These are phyloP conservation scores for Rhodomyrtus psidioides DNA, from an alignment of 441 rosid genomes.

Conservation along the genomic window DNA sequence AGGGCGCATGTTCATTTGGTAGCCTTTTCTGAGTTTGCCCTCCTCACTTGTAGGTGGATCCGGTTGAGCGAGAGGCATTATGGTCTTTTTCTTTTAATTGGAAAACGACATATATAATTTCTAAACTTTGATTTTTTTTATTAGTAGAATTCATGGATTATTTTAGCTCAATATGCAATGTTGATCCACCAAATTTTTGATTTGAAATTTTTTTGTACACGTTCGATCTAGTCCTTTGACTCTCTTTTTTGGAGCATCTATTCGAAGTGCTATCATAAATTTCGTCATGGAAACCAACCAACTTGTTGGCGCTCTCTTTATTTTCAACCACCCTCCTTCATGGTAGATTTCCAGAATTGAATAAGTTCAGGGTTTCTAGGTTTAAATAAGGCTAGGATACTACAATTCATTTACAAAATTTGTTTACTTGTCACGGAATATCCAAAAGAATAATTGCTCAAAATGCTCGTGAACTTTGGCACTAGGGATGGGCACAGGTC, in stretches of 20 bases:
- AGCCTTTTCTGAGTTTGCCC: too few relatives aligned
- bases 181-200: fast-evolving
- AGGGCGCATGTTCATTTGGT: too few relatives aligned
- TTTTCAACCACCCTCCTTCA: background rate
- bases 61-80: too few relatives aligned
- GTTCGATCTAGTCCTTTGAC: too few relatives aligned
- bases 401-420: background rate
- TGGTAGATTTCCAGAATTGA: background rate
- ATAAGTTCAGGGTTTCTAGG: background rate
- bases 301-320: background rate
- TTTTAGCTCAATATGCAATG: background rate
- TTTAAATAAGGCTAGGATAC: background rate
- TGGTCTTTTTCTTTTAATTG: too few relatives aligned
- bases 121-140: too few relatives aligned
- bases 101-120: too few relatives aligned
- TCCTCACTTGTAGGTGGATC: too few relatives aligned
- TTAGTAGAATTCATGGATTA: too few relatives aligned
- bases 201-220: too few relatives aligned
- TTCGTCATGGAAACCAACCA: background rate
- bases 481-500: background rate
- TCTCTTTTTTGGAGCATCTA: background rate
- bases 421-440: background rate
- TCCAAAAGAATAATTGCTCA: background rate
- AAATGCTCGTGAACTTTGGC: background rate
- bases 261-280: background rate